These are phyloP conservation scores for Trichoderma endophyticum DNA, from an alignment of 2,329 filamentous ascomycete species.

Conservation along the genomic window DNA sequence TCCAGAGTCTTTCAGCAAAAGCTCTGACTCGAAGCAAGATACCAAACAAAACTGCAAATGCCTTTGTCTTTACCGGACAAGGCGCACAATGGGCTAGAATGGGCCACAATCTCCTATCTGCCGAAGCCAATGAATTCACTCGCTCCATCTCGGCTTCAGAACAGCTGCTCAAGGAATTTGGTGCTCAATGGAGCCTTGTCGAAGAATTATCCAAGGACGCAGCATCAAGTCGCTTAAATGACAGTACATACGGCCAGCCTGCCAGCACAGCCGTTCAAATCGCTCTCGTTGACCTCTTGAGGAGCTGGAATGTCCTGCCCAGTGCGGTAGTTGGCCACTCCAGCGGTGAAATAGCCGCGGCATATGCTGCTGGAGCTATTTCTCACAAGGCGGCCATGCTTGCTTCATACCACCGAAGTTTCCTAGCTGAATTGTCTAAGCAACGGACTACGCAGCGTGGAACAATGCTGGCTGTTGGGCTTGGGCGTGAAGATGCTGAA, in stretches of 20 bases:
- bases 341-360: slow-evolving; percentile 34
- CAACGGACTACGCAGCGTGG: slow-evolving; percentile 18
- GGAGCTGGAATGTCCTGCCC: slow-evolving; percentile 20
- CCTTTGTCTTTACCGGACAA: slow-evolving; percentile 10
- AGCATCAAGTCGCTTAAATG: neutral
- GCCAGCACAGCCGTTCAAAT: slow-evolving; percentile 25
- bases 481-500: slow-evolving; percentile 17
- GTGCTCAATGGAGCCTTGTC: neutral
- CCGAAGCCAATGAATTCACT: neutral
- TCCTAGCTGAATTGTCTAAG: slow-evolving; percentile 17
- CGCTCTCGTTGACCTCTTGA: slow-evolving; percentile 24
- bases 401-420: slow-evolving; percentile 26
- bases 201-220: neutral
- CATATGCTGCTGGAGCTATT: slow-evolving; percentile 33
- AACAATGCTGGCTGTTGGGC: slow-evolving; percentile 26
- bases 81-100: slow-evolving; percentile 6
- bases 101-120: neutral
- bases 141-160: neutral
- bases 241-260: slow-evolving; percentile 25
- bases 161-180: neutral
- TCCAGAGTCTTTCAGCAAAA: neutral
- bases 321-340: slow-evolving; percentile 26
- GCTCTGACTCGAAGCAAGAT: neutral
- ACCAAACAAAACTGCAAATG: neutral
- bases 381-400: slow-evolving; percentile 22